A percentile compares a stretch with the other conserved stretches of the same genome.
These are phyloP conservation scores for Diatrype stigma DNA, from an alignment of 2,329 filamentous ascomycete species.

Conservation along the genomic window DNA sequence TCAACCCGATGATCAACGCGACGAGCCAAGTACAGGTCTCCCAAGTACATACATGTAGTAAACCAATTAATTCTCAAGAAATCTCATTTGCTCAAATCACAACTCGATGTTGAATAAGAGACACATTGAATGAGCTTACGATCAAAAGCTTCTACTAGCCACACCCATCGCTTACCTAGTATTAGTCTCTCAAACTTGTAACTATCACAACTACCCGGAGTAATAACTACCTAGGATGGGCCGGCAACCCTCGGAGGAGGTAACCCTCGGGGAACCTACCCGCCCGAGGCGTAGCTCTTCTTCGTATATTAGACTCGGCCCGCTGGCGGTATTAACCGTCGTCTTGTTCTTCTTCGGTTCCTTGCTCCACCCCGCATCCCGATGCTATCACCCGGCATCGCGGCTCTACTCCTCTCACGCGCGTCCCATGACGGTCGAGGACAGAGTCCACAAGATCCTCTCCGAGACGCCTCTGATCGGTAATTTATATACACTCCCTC, in stretches of 20 bases:
- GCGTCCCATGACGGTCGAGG: conserved; percentile 34
- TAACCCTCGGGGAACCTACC: conserved; percentile 1
- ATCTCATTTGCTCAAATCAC: no score
- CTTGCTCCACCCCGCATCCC: conserved; percentile 18
- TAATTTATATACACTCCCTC: conserved; percentile 20
- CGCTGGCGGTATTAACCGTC: conserved; percentile 13
- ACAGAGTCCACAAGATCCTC: conserved; percentile 43
- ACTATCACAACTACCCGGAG: no score
- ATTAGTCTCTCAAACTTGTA: no score
- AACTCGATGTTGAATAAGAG: no score
- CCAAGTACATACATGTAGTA: no score
- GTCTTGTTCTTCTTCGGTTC: conserved; percentile 21
- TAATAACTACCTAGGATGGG: no score
- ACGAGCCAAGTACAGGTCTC: no score
- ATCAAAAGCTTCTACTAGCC: no score
- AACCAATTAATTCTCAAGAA: no score
- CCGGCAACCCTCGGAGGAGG: neutral
- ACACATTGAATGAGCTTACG: no score
- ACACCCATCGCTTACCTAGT: no score
- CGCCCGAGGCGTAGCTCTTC: conserved; percentile 10
- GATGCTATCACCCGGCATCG: conserved; percentile 17
- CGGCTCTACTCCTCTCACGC: conserved; percentile 20
- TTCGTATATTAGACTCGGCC: conserved; percentile 10
- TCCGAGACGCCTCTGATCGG: conserved; percentile 46
- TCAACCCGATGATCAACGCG: no score